Base-by-base conservation (phyloP, 2,329 filamentous ascomycete genomes). In the Colletotrichum karsti region DNA sequence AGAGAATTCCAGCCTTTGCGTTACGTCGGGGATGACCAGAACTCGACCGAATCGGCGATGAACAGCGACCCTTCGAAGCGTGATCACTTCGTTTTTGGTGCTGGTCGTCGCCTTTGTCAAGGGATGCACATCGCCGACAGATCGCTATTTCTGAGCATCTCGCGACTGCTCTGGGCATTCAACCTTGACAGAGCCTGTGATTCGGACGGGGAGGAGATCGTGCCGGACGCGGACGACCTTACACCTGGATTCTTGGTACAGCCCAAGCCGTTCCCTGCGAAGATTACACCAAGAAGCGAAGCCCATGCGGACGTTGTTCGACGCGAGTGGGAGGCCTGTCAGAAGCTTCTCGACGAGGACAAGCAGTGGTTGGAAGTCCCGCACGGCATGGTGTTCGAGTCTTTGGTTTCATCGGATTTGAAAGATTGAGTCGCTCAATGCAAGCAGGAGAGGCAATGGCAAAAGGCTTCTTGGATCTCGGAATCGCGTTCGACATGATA, bases 101-200 rank as follows among this genome's bases (percentile, higher is more conserved):
- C 57, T 24, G 72, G 72, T 1, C 70, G 72, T 5, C 67, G 72
- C 4, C 60, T 64, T 12, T 74, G 72, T 18, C 72, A 71, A 1
- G 72, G 72, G 0, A 77, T 86, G 71, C 85, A 89, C 60, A 79
- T 89, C 1, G 85, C 84, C 0, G 82, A 85, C 44, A 81, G 85
- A 0, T 87, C 82, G 0, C 77, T 89, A 0, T 78, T 80, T 7
- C 73, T 86, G 2, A 82, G 79, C 46, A 81, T 87, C 20, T 79
- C 84, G 0, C 80, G 83, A 3, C 75, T 86, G 0, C 73, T 90
- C 0, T 90, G 87, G 88, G 87, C 80, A 0, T 89, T 88, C 59
- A 72, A 84, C 0, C 73, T 84, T 6, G 69, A 67, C 0, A 75
- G 76, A 7, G 57, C 37, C 2, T n/a, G 57, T 8, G 60, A 62